These are phyloP conservation scores for Hymenoscyphus albidus DNA, from an alignment of 2,329 filamentous ascomycete species.

Conservation along the genomic window DNA sequence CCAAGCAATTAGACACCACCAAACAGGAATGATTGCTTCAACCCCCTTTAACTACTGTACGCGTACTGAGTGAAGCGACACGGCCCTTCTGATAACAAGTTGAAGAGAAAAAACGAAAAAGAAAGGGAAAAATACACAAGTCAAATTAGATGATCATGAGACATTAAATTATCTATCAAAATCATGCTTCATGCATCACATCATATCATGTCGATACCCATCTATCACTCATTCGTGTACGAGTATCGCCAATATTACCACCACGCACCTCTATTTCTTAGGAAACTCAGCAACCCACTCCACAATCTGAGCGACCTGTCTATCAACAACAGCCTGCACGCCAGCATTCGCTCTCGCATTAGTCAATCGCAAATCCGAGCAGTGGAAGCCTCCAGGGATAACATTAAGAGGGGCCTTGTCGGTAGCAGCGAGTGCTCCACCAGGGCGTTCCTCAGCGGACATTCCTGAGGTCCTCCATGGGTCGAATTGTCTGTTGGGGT, in stretches of 20 bases:
- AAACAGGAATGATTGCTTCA: too few relatives aligned
- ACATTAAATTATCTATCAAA: background rate
- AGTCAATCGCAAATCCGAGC: slow-evolving; percentile 47
- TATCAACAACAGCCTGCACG: slow-evolving; percentile 47
- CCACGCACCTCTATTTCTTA: slow-evolving; percentile 10
- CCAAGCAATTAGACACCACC: too few relatives aligned
- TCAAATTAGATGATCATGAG: background rate
- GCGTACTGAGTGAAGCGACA: too few relatives aligned
- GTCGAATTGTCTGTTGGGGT: slow-evolving; percentile 36
- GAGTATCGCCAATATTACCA: background rate
- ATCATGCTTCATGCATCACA: background rate
- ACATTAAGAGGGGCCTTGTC: slow-evolving; percentile 47
- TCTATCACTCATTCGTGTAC: background rate
- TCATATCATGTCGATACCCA: background rate
- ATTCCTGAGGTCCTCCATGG: slow-evolving; percentile 44
- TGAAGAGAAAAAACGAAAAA: too few relatives aligned
- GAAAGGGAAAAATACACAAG: background rate
- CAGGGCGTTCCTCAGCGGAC: slow-evolving; percentile 49
- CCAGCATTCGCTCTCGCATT: slow-evolving; percentile 47
- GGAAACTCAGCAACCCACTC: slow-evolving; percentile 50
- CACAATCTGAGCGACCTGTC: slow-evolving; percentile 47
- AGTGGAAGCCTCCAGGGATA: slow-evolving; percentile 52
- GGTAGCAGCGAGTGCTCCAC: slow-evolving; percentile 49
- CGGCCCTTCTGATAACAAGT: too few relatives aligned
- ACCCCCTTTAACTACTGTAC: too few relatives aligned